A percentile compares a stretch with the other conserved stretches of the same genome.
Conservation (phyloP, 2,329 filamentous ascomycete genomes). For the Aspergillus calidoustus region DNA sequence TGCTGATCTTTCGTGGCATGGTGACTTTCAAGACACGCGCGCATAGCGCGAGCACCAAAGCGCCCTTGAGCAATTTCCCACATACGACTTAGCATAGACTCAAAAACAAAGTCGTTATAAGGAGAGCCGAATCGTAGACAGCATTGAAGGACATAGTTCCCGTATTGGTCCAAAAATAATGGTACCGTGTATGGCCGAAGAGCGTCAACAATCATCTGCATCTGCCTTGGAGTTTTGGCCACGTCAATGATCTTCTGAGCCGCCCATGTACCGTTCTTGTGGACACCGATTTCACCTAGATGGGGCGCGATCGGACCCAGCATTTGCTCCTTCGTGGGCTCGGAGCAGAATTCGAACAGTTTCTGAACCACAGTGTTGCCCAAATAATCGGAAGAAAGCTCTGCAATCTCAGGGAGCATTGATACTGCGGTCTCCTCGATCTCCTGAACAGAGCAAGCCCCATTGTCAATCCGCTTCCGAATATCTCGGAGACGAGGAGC, state of each 20-base stretch:
- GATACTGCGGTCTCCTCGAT: slow-evolving; percentile 90
- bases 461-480: slow-evolving; percentile 96
- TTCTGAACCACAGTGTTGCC: slow-evolving; percentile 99
- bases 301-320: slow-evolving; percentile 84
- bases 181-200: slow-evolving; percentile 85
- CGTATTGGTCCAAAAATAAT: slow-evolving; percentile 95
- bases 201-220: slow-evolving; percentile 80
- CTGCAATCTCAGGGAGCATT: slow-evolving; percentile 96
- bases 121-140: slow-evolving; percentile 89
- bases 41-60: slow-evolving; percentile 94
- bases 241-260: slow-evolving; percentile 99
- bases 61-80: slow-evolving; percentile 93
- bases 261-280: slow-evolving; percentile 99
- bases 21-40: slow-evolving; percentile 94
- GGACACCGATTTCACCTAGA: slow-evolving; percentile 92
- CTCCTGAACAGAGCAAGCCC: slow-evolving; percentile 80
- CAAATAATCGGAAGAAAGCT: slow-evolving; percentile 92
- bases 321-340: slow-evolving; percentile 90
- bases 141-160: slow-evolving; percentile 97
- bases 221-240: slow-evolving; percentile 81
- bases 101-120: slow-evolving; percentile 96
- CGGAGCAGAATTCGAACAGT: slow-evolving; percentile 94
- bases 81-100: slow-evolving; percentile 91
- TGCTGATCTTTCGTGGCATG: slow-evolving; percentile 95
- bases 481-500: slow-evolving; percentile 94